phyloP scores from a whole-genome alignment of 495 filamentous ascomycete genomes.

The Xylaria scruposa region DNA sequence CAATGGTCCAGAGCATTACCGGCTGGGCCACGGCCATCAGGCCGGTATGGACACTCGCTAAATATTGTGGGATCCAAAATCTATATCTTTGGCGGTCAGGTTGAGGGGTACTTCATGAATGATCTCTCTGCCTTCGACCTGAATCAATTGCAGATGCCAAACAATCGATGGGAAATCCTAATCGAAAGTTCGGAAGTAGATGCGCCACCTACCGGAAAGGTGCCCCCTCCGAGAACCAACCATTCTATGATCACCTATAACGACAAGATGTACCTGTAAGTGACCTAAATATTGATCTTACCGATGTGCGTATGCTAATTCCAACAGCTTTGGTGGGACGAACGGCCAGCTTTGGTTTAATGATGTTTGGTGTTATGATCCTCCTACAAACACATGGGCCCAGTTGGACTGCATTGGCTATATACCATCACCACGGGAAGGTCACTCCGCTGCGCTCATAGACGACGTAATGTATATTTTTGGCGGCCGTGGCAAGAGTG shows the following conservation, averaged over 20 bases:
- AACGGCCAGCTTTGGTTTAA: slow-evolving; percentile 97
- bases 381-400: slow-evolving; percentile 78
- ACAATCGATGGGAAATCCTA: slow-evolving; percentile 92
- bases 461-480: slow-evolving; percentile 99
- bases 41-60: slow-evolving; percentile 94
- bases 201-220: slow-evolving; percentile 66
- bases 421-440: slow-evolving; percentile 91
- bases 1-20: slow-evolving; percentile 97
- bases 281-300: slow-evolving; percentile 25
- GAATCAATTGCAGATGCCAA: slow-evolving; percentile 85
- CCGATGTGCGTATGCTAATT: slow-evolving; percentile 33
- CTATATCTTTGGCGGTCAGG: slow-evolving; percentile 96
- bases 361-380: slow-evolving; percentile 97
- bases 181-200: slow-evolving; percentile 77
- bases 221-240: slow-evolving; percentile 93
- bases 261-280: slow-evolving; percentile 93
- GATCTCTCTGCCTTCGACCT: slow-evolving; percentile 97
- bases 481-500: slow-evolving; percentile 93
- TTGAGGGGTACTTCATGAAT: slow-evolving; percentile 97
- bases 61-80: slow-evolving; percentile 97
- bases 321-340: slow-evolving; percentile 86
- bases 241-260: slow-evolving; percentile 91
- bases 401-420: slow-evolving; percentile 96
- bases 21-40: slow-evolving; percentile 78
- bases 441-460: slow-evolving; percentile 90